Base-by-base conservation (phyloP, 1,284 basidiomycete species). In the Salmacisia buchloeana region DNA sequence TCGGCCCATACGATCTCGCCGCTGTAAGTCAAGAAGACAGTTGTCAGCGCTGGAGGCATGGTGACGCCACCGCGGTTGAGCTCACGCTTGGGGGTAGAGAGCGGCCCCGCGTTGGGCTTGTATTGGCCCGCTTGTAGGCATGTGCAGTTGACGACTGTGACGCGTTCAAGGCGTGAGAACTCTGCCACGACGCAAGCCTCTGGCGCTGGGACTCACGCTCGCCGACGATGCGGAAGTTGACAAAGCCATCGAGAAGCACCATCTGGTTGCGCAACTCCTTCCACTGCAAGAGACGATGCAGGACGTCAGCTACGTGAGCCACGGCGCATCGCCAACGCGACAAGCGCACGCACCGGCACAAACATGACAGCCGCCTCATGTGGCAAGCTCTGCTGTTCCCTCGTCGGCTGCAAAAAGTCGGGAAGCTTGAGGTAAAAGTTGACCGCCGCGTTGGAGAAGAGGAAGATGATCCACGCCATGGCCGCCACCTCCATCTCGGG, bases 341-440 rank as follows among this genome's bases (percentile, higher is more conserved):
- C n/a, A n/a, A n/a, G n/a, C n/a, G 10, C 29, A 54, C 49, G 31
- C 49, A 54, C 49, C 10, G 49, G 49, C 4, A 54, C 49, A 54
- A 54, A 54, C 49, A 54, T 54, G 25, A 54, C 49, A 5, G 49
- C 49, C 9, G 49, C 49, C 34, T 54, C 49, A n/a, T 54, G 49
- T 33, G 49, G 49, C 21, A 54, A 29, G 21, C 49, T 54, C 27
- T 54, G 49, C 27, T 54, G 49, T 31, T 54, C 49, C 9, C 49
- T 9, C 9, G 49, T 54, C 9, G 49, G 49, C 29, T n/a, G 25
- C 49, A 54, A 31, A n/a, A 54, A 54, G 29, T 54, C 49, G 49
- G 49, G 49, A 7, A 54, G 27, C 49, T 54, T 27, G 3, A 54
- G 49, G 29, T 54, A 54, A 18, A 54, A 54, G 49, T 54, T 54